Base-by-base conservation (phyloP, 192 early-diverging fungal species). In the Dissophora globulifera region DNA sequence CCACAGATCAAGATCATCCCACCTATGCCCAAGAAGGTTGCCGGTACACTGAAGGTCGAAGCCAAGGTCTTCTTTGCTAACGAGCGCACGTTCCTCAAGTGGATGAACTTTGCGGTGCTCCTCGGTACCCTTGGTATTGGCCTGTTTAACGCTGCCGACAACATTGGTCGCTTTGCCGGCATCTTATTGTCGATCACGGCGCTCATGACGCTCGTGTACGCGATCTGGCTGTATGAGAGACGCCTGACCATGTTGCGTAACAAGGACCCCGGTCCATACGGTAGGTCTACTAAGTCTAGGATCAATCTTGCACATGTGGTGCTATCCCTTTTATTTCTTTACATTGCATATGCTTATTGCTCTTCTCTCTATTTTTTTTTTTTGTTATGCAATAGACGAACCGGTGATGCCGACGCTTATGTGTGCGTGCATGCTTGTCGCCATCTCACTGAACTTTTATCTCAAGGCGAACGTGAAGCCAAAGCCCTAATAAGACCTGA, bases 11-110 rank as follows among this genome's bases (percentile, higher is more conserved):
- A 46, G 27, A 76, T 76, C 20, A 76, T 76, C 35, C 72, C 72
- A 40, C 72, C 72, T 2, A 76, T 67, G 52, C 87, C 81, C 19
- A 82, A 81, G 63, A 85, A 83, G 52, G 50, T 82, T 16, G 58
- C 63, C 2, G 84, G 80, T 22, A 81, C 89, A 9, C 75, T 92
- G 19, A 85, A 90, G 42, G 88, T 94, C 13, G 93, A 95, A 59
- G 91, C 93, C 15, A 95, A 95, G 81, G 89, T 93, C 8, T 94
- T 88, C 54, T 92, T 95, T 79, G 93, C 93, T 42, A 95, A 95
- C 60, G 93, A 95, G 78, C 83, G 93, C 41, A 94, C 93, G 0
- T 95, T 93, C 72, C 83, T 95, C 41, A 82, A 86, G 20, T 95
- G 93, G 93, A 83, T 93, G 83, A 87, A 90, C 41, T 91, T 89